Conservation (phyloP, 768 basidiomycete species). For the Tephrocybe sp. region DNA sequence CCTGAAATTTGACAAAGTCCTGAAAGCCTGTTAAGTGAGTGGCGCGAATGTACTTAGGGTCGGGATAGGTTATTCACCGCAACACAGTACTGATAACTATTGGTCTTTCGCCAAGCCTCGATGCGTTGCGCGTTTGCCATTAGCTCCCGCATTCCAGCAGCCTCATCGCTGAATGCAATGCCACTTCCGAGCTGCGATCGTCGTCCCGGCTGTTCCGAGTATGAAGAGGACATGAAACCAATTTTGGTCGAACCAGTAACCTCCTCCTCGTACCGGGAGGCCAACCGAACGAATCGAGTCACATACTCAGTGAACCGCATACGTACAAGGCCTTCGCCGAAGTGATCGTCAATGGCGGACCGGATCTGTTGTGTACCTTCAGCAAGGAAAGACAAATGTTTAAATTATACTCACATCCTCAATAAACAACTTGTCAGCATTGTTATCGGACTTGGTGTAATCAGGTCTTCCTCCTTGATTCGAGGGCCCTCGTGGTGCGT, state of each 20-base stretch:
- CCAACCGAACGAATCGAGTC: conserved; percentile 81
- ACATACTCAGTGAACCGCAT: conserved; percentile 91
- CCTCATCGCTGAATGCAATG: conserved; percentile 75
- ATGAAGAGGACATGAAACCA: conserved; percentile 64
- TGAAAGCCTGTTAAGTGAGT: conserved; percentile 27
- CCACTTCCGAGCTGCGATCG: conserved; percentile 73
- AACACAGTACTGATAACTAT: conserved; percentile 72
- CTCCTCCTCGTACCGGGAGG: conserved; percentile 89
- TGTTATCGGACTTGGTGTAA: conserved; percentile 55
- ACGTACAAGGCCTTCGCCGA: conserved; percentile 86
- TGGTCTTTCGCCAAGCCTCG: conserved; percentile 90
- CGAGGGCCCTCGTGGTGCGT: conserved; percentile 54
- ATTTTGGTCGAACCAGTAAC: conserved; percentile 76
- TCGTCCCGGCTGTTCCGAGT: conserved; percentile 45
- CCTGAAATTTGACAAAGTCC: conserved; percentile 65
- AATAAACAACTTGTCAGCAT: conserved; percentile 83
- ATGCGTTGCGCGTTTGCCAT: conserved; percentile 78
- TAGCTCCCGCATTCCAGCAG: conserved; percentile 65
- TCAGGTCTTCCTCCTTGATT: conserved; percentile 62
- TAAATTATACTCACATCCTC: conserved; percentile 75
- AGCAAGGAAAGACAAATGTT: not conserved
- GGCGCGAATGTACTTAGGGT: not conserved
- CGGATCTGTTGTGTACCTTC: conserved; percentile 55
- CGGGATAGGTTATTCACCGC: conserved; percentile 42
- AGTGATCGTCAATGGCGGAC: conserved; percentile 86